Evolutionary conservation across 495 filamentous ascomycete genomes (phyloP).

Genomic region (Trypethelium eluteriae): DNA sequence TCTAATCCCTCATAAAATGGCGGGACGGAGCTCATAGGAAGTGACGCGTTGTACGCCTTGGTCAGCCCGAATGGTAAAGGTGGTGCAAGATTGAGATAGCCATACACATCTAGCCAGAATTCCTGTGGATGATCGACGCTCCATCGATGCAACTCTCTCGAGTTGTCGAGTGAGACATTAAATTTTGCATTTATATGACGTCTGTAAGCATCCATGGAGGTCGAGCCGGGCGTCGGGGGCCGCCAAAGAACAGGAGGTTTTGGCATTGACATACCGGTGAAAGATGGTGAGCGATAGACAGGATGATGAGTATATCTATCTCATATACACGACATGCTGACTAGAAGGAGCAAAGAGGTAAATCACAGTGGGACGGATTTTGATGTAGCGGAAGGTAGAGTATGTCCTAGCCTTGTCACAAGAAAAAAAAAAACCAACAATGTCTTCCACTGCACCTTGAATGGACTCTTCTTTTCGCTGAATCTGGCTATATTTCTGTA

Average conservation of each 20-base stretch:
- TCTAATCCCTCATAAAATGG: constrained; percentile 57
- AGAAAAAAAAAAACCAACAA: too few relatives aligned
- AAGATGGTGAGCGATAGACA: neutral
- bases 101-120: constrained; percentile 63
- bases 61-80: constrained; percentile 40
- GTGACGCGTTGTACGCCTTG: constrained; percentile 54
- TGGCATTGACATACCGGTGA: neutral
- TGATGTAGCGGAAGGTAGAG: too few relatives aligned
- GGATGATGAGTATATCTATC: neutral
- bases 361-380: too few relatives aligned
- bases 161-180: constrained; percentile 42
- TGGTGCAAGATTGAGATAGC: constrained; percentile 43
- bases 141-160: constrained; percentile 57
- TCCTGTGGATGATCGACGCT: constrained; percentile 50
- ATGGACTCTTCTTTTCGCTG: too few relatives aligned
- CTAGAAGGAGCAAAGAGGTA: too few relatives aligned
- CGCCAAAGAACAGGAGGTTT: constrained; percentile 28
- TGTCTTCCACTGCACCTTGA: too few relatives aligned
- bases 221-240: constrained; percentile 28
- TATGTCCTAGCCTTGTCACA: too few relatives aligned
- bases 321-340: too few relatives aligned
- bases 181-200: constrained; percentile 30
- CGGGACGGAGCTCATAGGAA: constrained; percentile 59
- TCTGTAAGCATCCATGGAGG: constrained; percentile 33
- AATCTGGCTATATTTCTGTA: too few relatives aligned